Evolutionary conservation across 1,284 basidiomycete species (phyloP).

Genomic region (Anthracocystis walkeri): DNA sequence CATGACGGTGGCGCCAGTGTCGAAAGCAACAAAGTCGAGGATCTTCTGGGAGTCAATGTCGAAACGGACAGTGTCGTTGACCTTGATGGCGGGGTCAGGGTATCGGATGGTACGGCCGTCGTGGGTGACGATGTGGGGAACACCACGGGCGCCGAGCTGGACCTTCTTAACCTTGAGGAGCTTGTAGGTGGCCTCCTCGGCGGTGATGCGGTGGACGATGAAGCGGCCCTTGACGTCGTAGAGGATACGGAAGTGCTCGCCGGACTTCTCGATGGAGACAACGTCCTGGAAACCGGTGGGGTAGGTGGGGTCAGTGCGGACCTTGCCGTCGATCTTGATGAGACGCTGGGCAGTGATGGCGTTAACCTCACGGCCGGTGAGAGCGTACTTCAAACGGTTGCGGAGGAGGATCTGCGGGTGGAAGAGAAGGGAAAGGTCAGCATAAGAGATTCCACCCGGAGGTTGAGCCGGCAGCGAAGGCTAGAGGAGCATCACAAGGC

Average conservation of each 20-base stretch:
- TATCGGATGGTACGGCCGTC: conserved; percentile 99
- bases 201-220: conserved; percentile 98
- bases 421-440: conserved; percentile 9
- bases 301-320: conserved; percentile 96
- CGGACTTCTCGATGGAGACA: conserved; percentile 95
- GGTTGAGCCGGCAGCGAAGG: not conserved
- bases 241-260: conserved; percentile 98
- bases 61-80: conserved; percentile 98
- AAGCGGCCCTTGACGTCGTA: conserved; percentile 99
- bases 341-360: conserved; percentile 94
- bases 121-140: conserved; percentile 97
- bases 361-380: conserved; percentile 95
- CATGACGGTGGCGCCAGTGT: conserved; percentile 97
- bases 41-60: conserved; percentile 96
- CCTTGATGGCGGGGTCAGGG: conserved; percentile 94
- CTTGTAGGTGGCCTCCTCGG: conserved; percentile 98
- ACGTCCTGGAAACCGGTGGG: conserved; percentile 99
- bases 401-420: conserved; percentile 83
- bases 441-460: not conserved
- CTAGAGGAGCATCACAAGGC: conserved; percentile 9
- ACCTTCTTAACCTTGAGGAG: conserved; percentile 95
- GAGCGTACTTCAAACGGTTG: conserved; percentile 98
- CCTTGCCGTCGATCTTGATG: conserved; percentile 98
- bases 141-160: conserved; percentile 90
- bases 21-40: conserved; percentile 92